Conservation (phyloP, 306 rosid species). For the Erythrophleum fordii region DNA sequence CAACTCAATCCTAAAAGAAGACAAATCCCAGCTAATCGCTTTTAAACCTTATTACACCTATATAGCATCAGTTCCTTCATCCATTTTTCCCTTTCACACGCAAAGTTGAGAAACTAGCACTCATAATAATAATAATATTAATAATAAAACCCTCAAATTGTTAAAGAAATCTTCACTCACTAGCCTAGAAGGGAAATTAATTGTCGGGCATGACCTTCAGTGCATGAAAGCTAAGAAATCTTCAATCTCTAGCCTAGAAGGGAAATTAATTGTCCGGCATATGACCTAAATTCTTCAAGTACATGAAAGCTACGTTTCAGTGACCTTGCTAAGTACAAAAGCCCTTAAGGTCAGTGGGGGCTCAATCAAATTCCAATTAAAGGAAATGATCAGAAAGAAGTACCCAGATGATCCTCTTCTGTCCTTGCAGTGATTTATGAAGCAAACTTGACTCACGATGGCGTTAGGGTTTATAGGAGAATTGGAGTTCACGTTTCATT, state of each 20-base stretch:
- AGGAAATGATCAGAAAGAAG: conserved; percentile 26
- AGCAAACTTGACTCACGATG: conserved; percentile 26
- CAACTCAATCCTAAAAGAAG: conserved; percentile 47
- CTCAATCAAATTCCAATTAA: conserved; percentile 35
- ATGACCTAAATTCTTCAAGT: conserved; percentile 31
- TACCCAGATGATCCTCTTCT: conserved; percentile 39
- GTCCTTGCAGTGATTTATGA: conserved; percentile 37
- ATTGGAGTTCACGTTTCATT: conserved; percentile 25
- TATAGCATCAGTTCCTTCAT: conserved; percentile 15
- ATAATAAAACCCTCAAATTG: conserved; percentile 37
- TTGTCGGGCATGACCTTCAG: conserved; percentile 32
- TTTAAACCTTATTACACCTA: conserved; percentile 42
- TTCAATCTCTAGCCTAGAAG: conserved; percentile 2
- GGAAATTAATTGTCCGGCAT: conserved; percentile 36
- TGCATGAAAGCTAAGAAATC: conserved; percentile 12
- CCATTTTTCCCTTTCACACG: conserved; percentile 43
- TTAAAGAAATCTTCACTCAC: conserved; percentile 23
- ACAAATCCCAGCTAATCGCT: conserved; percentile 48
- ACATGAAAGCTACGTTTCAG: background rate
- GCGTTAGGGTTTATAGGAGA: conserved; percentile 44
- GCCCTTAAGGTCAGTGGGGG: conserved; percentile 28
- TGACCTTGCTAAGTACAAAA: conserved; percentile 28
- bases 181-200: conserved; percentile 19
- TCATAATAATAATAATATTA: conserved; percentile 34
- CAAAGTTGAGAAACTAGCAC: conserved; percentile 44